Evolutionary conservation across 345 rosid species (phyloP), one percentile per base, ranked within the genome.

Genomic region (Rhizophora mangle): DNA sequence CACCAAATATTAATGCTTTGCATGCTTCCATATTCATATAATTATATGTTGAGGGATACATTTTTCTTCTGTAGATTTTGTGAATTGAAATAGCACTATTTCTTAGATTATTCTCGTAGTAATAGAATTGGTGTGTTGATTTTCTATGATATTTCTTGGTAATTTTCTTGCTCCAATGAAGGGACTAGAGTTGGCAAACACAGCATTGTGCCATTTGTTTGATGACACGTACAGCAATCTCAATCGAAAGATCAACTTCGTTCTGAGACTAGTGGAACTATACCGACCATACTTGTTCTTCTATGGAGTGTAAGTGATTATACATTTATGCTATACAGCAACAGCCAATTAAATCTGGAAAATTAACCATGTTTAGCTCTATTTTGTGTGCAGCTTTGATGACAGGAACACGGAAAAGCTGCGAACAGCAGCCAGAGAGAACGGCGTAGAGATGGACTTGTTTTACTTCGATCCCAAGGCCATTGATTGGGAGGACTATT

Each of bases 231-330:
- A 80, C 27, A 63, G 43, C 21, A 82, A 87, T 47, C 72, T 87
- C 60, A 80, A 77, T n/a, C 68, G 85, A 61, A 89, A 84, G 81
- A 81, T 87, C 68, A 87, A 76, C 19, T 73, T 76, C 13, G 89
- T 86, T 54, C 80, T 92, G 88, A 81, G 88, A 24, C 24, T 94
- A 43, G 86, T 82, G 2, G 93, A 91, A 13, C 87, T 94, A 15
- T 94, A 94, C 75, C 73, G 84, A 64, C 96, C 98, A 13, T 94
- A 91, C 77, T 83, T 86, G 71, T 88, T 89, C 85, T 91, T 86
- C 83, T 43, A 66, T 46, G 96, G 87, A 71, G 70, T 88, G 98
- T 93, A 89, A 8, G 94, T 85, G 16, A 8, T 27, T 22, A 24
- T 4, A 22, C 22, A 3, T 43, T 11, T 11, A 27, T 8, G 60